Evolutionary conservation across 805 yeast species (phyloP), one percentile per base, ranked within the genome.

Genomic region (Metschnikowia dekortorum): DNA sequence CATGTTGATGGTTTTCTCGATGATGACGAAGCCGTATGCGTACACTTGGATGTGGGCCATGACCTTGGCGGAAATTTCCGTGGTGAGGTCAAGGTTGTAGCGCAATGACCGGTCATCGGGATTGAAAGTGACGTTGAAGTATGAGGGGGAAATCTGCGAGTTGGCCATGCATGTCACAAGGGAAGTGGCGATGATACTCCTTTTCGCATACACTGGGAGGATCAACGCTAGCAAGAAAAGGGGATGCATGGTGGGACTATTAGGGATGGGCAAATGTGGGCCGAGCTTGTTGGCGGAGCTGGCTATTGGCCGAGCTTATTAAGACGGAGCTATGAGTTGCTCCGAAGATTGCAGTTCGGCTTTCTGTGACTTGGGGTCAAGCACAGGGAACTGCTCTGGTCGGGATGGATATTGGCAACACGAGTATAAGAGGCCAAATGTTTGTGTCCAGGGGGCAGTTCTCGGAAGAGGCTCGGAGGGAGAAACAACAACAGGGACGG

Each of bases 151-250:
- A 51, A 91, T 70, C 58, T 81, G 82, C 3, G 92, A 84, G 62
- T 80, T 72, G 52, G 83, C 87, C 87, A 85, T 85, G 70, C 97
- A 91, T 8, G 95, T 82, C 44, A 90, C 96, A 55, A 91, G 75
- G 3, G 97, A 87, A 13, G 85, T 73, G 8, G 96, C 96, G 39
- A 66, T 51, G 35, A 74, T 67, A 35, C 61, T 46, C 42, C 76
- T 57, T 47, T 57, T 61, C 37, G 66, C 60, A 34, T 48, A 32
- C 18, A 35, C 59, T 3, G 59, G 57, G 13, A 39, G 46, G n/a
- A 44, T 7, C 33, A 52, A 45, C 30, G 53, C 50, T 8, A 50
- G 47, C 36, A 57, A 50, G 22, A 57, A 14, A n/a, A 46, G 11
- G 38, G 44, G 26, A 36, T 52, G 46, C 58, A 56, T 56, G 6